Evolutionary conservation across 2,329 filamentous ascomycete genomes (phyloP).

Genomic region (Pseudopithomyces maydicus): DNA sequence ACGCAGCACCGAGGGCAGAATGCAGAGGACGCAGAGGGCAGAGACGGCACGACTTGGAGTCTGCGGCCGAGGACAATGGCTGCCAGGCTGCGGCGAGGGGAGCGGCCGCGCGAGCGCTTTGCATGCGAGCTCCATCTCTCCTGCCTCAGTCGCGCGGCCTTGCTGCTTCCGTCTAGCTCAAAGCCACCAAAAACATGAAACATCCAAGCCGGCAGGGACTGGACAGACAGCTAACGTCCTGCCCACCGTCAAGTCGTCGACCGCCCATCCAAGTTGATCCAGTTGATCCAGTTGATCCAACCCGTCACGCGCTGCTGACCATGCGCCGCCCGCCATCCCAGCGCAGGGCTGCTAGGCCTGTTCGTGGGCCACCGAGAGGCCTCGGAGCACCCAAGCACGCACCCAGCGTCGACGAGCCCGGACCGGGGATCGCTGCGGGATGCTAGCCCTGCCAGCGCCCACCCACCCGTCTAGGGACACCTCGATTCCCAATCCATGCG

Average conservation of each 20-base stretch:
- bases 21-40: not conserved
- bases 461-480: not conserved
- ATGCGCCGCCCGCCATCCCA: no score
- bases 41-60: no score
- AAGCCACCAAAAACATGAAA: conserved; percentile 2
- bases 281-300: no score
- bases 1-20: conserved; percentile 8
- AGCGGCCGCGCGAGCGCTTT: not conserved
- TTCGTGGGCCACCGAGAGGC: no score
- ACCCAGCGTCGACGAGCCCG: not conserved
- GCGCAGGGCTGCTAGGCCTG: no score
- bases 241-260: not conserved
- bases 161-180: conserved; percentile 1
- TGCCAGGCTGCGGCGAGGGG: not conserved
- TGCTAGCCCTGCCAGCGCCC: not conserved
- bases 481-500: no score
- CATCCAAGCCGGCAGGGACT: not conserved
- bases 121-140: not conserved
- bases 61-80: not conserved
- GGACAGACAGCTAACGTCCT: not conserved
- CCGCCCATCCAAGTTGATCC: no score
- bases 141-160: not conserved
- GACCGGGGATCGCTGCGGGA: not conserved
- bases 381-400: not conserved
- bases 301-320: conserved; percentile 6